Evolutionary conservation across 2,329 filamentous ascomycete species (phyloP).

Genomic region (Acephala macrosclerotiorum): DNA sequence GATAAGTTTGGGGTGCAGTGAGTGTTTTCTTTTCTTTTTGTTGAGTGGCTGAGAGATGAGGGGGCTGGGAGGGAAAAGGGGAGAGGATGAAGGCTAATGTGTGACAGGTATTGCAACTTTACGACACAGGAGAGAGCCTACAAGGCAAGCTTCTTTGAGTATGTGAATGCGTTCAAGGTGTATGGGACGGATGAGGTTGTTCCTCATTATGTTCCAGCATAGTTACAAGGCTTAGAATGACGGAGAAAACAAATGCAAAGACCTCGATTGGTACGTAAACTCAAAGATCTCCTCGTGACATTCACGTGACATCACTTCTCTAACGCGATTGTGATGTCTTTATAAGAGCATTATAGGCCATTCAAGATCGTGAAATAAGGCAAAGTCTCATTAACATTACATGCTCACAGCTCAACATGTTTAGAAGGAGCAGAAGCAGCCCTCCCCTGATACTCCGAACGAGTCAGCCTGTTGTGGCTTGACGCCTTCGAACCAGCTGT

Average conservation of each 20-base stretch:
- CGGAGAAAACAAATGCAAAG: no score
- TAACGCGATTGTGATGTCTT: no score
- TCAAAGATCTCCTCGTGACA: no score
- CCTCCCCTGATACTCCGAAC: not conserved
- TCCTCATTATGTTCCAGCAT: slow-evolving; percentile 30
- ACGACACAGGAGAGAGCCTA: slow-evolving; percentile 41
- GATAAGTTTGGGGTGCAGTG: slow-evolving; percentile 39
- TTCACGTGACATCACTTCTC: no score
- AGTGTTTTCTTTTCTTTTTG: slow-evolving; percentile 9
- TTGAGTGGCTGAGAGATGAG: not conserved
- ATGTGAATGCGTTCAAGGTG: slow-evolving; percentile 39
- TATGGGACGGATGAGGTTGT: slow-evolving; percentile 40
- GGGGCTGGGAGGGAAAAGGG: not conserved
- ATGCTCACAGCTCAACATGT: not conserved
- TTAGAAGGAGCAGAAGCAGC: not conserved
- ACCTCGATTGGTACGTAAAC: no score
- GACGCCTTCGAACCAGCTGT: not conserved
- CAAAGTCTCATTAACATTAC: no score
- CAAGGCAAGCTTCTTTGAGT: slow-evolving; percentile 41
- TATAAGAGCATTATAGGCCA: no score
- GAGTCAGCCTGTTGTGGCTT: not conserved
- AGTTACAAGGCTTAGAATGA: not conserved
- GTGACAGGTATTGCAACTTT: slow-evolving; percentile 52
- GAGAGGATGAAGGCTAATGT: no score
- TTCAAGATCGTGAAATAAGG: no score